Evolutionary conservation across 2,329 filamentous ascomycete genomes (phyloP).

Genomic region (Lachnellula hyalina): DNA sequence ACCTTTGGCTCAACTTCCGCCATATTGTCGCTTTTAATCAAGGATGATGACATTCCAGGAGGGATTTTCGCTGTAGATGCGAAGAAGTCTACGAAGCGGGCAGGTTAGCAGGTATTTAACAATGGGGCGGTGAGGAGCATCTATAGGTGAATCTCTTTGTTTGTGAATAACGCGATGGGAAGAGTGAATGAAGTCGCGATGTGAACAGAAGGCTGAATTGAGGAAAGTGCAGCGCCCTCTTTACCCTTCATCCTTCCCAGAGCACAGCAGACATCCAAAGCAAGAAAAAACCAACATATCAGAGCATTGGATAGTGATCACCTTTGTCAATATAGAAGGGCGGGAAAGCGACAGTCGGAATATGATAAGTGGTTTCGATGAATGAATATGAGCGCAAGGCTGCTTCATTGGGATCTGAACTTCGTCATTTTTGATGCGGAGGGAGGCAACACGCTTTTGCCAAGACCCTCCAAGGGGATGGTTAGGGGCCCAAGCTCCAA

Average conservation of each 20-base stretch:
- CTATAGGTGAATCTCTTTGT: no score
- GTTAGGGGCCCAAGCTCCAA: no score
- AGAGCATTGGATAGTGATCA: not conserved
- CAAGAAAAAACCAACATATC: not conserved
- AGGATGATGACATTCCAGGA: not conserved
- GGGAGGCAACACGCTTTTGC: not conserved
- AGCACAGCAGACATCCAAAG: not conserved
- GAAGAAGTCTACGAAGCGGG: not conserved
- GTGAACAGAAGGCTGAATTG: not conserved
- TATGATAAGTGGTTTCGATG: not conserved
- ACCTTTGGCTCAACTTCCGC: slow-evolving; percentile 25
- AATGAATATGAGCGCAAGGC: not conserved
- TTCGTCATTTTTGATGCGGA: not conserved
- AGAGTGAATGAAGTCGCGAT: not conserved
- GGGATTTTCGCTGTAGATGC: slow-evolving; percentile 1
- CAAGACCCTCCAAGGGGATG: not conserved
- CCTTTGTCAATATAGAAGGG: not conserved
- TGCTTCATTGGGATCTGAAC: not conserved
- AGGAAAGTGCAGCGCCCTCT: no score
- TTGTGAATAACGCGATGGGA: not conserved
- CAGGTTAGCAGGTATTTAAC: not conserved
- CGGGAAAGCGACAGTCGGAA: not conserved
- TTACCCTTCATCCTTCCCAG: no score
- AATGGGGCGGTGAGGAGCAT: no score
- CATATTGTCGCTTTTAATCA: slow-evolving; percentile 18